Base-by-base conservation (phyloP, 352 stramenopile genomes). In the Pilasporangium apinafurcum region DNA sequence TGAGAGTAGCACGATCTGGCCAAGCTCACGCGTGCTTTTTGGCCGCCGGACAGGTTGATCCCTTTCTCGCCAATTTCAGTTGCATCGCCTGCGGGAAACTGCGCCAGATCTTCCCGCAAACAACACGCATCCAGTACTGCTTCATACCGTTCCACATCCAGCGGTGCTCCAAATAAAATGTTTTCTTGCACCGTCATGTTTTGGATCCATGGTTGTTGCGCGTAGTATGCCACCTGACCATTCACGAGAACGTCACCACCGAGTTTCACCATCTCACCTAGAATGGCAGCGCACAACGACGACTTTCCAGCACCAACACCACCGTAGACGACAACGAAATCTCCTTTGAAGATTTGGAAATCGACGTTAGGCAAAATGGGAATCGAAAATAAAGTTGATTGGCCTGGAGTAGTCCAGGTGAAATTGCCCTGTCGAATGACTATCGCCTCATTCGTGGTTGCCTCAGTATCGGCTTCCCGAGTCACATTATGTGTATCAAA, bases 21-120 rank as follows among this genome's bases (percentile, higher is more conserved):
- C 6, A 93, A 42, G 18, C 57, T 63, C 5, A 93, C 62, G n/a
- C 76, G 59, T 7, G 71, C 73, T 56, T 97, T 97, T 60, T 98
- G 93, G 10, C 94, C 94, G 12, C 95, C 93, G 1, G 65, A 95
- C 9, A 98, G 53, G 44, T 95, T 98, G 18, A 98, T 78, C 5
- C 95, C 94, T 44, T 93, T 95, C 62, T 98, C 89, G 1, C 92
- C 95, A 43, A 98, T 98, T 61, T 98, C 90, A 3, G 91, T 98
- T 41, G 50, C 31, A 47, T 98, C 92, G 4, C 92, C 91, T 12
- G 33, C 65, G 0, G 85, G 71, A 13, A 98, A 71, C 22, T 92
- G 53, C 10, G 64, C 60, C 4, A 98, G 59, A 50, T 98, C 94
- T 14, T 84, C 72, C 0, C 69, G 35, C 29, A 98, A 58, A 8